Evolutionary conservation across 345 rosid species (phyloP).

Genomic region (Garcia nutans): DNA sequence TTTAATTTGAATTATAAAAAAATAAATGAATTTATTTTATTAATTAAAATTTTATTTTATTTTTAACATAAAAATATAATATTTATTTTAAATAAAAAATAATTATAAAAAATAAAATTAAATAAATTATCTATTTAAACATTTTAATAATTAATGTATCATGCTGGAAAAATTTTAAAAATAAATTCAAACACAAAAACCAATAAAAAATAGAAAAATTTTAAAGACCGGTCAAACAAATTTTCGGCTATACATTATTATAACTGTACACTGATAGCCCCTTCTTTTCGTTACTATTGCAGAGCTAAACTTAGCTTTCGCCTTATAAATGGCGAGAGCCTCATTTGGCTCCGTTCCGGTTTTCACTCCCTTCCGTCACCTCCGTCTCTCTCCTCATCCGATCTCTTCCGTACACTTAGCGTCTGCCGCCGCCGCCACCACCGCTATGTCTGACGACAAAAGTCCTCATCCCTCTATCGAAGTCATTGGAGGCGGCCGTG

Average conservation of each 20-base stretch:
- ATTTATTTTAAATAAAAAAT: no score
- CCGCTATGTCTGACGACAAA: slow-evolving; percentile 30
- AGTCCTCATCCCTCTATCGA: slow-evolving; percentile 59
- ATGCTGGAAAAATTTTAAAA: no score
- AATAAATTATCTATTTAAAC: no score
- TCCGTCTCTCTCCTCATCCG: slow-evolving; percentile 22
- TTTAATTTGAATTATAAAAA: no score
- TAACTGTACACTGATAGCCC: neutral
- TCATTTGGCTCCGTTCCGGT: neutral
- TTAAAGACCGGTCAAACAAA: no score
- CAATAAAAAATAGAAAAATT: no score
- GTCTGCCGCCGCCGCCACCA: slow-evolving; percentile 22
- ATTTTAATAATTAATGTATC: no score
- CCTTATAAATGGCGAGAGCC: slow-evolving; percentile 17
- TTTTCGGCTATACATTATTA: neutral
- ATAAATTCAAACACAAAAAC: no score
- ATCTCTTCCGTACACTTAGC: slow-evolving; percentile 32
- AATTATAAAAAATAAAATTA: no score
- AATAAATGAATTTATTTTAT: no score
- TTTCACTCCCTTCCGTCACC: neutral
- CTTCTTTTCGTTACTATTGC: neutral
- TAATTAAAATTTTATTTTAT: no score
- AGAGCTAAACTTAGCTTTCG: neutral
- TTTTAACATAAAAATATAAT: no score
- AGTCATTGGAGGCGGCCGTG: slow-evolving; percentile 64